Base-by-base conservation (phyloP, 768 basidiomycete genomes). In the Kockovaella imperatae region DNA sequence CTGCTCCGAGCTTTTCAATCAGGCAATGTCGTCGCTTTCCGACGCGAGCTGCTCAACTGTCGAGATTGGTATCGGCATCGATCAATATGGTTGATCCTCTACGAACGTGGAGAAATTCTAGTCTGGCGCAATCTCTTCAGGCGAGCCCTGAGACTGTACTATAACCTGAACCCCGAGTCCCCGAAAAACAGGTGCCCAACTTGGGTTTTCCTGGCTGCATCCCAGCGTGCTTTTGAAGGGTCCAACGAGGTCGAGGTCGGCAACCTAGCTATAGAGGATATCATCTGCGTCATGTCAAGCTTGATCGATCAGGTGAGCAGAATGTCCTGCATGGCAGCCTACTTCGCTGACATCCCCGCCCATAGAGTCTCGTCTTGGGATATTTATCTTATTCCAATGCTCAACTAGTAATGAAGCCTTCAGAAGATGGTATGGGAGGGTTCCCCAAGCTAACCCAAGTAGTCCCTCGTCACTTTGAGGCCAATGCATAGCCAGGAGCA, bases 271-370 rank as follows among this genome's bases (percentile, higher is more conserved):
- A 24, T 70, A 15, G 67, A 67, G 31, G 65, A 67, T 47, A 57
- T 71, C 32, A 67, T 71, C 49, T 59, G 53, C 38, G 52, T 66
- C 15, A 49, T 62, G 3, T 59, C 65, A 3, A 67, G 59, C 40
- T 52, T 67, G 23, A 57, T 69, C 11, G 64, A 66, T 48, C 65
- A 67, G 44, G 65, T 67, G 29, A 35, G 62, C 60, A 42, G 7
- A 23, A 11, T 25, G 23, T 6, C 20, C 17, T 1, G 8, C n/a
- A 46, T 18, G 3, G 39, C 18, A 29, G 10, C 31, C 28, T 23
- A 25, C 13, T 15, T 25, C 29, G 23, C 30, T 35, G 11, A n/a
- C 35, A 47, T 15, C 20, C 11, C 18, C 11, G 14, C 17, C n/a
- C 30, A 23, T 26, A 66, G 64, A 46, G 64, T 8, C 44, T 66